These are phyloP conservation scores for Pseudogymnoascus sp. DNA, from an alignment of 2,329 filamentous ascomycete genomes.

Conservation along the genomic window DNA sequence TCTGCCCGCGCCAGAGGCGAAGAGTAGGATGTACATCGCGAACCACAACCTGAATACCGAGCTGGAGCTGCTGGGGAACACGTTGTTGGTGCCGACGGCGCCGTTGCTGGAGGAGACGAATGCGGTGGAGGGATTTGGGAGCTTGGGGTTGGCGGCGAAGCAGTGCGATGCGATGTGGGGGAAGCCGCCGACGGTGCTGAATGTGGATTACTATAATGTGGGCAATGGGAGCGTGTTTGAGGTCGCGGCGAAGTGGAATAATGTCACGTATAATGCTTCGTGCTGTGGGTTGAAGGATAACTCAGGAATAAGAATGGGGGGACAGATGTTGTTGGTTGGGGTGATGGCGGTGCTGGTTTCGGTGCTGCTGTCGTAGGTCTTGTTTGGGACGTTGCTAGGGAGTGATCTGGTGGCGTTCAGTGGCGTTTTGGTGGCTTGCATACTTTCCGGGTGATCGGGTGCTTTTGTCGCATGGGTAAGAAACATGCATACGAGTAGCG, in stretches of 20 bases:
- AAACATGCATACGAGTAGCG: background rate
- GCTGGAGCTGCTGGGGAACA: conserved; percentile 54
- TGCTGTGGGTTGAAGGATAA: conserved; percentile 46
- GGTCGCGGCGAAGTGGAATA: conserved; percentile 61
- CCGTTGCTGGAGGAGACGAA: conserved; percentile 65
- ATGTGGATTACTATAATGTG: conserved; percentile 76
- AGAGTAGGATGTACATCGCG: conserved; percentile 64
- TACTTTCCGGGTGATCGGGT: background rate
- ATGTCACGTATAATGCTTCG: conserved; percentile 55
- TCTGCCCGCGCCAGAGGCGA: conserved; percentile 43
- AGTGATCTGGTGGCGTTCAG: background rate
- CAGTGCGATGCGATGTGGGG: conserved; percentile 56
- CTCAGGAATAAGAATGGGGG: conserved; percentile 16
- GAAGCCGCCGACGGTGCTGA: conserved; percentile 64
- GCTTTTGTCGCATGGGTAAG: background rate
- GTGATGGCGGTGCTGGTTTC: background rate
- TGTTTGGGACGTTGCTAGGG: background rate
- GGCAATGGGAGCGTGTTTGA: conserved; percentile 65
- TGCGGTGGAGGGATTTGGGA: conserved; percentile 53
- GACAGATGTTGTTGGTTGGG: background rate
- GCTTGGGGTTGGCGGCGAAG: conserved; percentile 54
- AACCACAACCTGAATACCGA: conserved; percentile 89
- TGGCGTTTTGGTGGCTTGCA: conserved; percentile 9
- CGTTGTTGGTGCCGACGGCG: conserved; percentile 63
- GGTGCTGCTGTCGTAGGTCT: background rate